Evolutionary conservation across 179 eudicot genomes (phyloP), one percentile per base, ranked within the genome.

Genomic region (Vitellaria paradoxa): DNA sequence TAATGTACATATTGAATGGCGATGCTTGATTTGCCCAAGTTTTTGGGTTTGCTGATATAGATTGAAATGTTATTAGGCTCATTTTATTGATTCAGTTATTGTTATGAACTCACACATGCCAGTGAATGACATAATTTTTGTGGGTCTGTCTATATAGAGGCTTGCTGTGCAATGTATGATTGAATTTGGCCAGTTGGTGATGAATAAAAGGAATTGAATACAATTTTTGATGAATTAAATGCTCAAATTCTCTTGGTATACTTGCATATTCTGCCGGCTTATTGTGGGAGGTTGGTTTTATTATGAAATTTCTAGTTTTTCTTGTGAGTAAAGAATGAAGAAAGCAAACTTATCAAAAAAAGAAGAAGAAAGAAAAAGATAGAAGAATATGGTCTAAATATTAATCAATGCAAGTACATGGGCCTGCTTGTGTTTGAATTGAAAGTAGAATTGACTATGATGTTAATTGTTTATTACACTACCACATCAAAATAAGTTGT

Each of bases 101-200:
- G 37, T n/a, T 21, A 45, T 68, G 3, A 9, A 10, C 24, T 14
- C 26, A 9, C 37, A 30, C 49, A 14, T 21, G n/a, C 6, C n/a
- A 30, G 3, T 53, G 46, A 26, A 56, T 14, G 20, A 0, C 12
- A 49, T 71, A 26, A 52, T 9, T 3, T 40, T 55, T 55, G 55
- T 68, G 72, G 72, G 72, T 10, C 3, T 46, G 55, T 46, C 23
- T 23, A 21, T 69, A 13, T 49, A 7, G 0, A n/a, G 47, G n/a
- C 7, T 69, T 69, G 11, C 14, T 42, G 12, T 57, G 47, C 37
- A n/a, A 59, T 57, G 37, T 46, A 20, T 60, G 6, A 73, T 42
- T 60, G 53, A 74, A 42, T 74, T 74, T 45, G 21, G 53, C 37
- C 23, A 40, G 13, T 2, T 57, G 53, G 76, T 10, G 53, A 73